Evolutionary conservation across 441 rosid species (phyloP), one percentile per base, ranked within the genome.

Genomic region (Arabidopsis lyrata): DNA sequence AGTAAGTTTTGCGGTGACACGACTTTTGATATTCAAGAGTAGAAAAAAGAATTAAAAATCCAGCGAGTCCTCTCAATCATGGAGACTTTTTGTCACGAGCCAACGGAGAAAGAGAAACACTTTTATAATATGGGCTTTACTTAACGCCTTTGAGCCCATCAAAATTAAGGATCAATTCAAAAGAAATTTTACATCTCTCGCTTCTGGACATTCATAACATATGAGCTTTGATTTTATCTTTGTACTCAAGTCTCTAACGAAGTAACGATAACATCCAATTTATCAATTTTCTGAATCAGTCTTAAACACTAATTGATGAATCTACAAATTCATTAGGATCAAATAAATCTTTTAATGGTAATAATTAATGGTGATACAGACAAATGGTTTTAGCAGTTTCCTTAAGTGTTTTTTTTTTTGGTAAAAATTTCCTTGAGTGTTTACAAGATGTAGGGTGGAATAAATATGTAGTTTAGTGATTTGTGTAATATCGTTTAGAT

Each of bases 121-220:
- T 29, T 59, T 50, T 8, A 18, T 54, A 34, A 6, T 2, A 60
- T 60, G 74, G 73, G 78, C 78, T 53, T 53, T 44, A 12, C 1
- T 15, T 52, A 16, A 45, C 54, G 16, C 62, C 36, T 27, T 9
- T 14, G 15, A 55, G 45, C 60, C 66, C 75, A 68, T 63, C 20
- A 45, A 13, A 14, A 15, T 9, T 1, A 31, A 53, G 27, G 22
- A 68, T 24, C 59, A 42, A 6, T 20, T 34, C 31, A 29, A 4
- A 29, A 29, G 6, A 29, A 29, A 5, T 29, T 29, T 29, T 29
- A 29, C 31, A 29, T 29, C 31, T 29, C 31, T 29, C 31, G 31
- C 31, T 29, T 29, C 31, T 29, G 3, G 31, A 29, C 31, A 29
- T 29, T 29, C 20, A n/a, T 7, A 29, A 55, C 60, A 14, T 31